phyloP scores from a whole-genome alignment of 352 stramenopile genomes.

The Pythium dissimile region DNA sequence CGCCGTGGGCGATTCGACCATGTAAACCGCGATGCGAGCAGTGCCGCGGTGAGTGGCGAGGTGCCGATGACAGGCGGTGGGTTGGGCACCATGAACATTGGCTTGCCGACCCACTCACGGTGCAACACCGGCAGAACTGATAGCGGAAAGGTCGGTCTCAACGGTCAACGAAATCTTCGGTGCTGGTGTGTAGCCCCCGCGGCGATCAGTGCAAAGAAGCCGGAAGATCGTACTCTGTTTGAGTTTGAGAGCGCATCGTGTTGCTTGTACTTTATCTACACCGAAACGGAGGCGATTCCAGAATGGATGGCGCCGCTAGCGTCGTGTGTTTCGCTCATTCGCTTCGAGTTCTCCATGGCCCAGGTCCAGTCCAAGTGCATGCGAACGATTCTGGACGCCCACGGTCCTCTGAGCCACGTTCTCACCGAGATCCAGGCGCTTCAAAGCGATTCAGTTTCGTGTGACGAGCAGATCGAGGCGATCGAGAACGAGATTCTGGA shows the following conservation, averaged over 20 bases:
- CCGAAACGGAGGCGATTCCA: slow-evolving; percentile 21
- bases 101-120: too few species aligned
- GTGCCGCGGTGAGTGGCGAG: neutral
- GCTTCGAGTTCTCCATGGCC: slow-evolving; percentile 35
- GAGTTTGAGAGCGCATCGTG: slow-evolving; percentile 47
- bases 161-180: slow-evolving; percentile 10
- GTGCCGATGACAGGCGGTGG: too few species aligned
- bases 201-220: neutral
- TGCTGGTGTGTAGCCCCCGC: slow-evolving; percentile 40
- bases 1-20: slow-evolving; percentile 38
- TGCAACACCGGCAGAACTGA: neutral
- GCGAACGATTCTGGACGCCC: slow-evolving; percentile 31
- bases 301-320: slow-evolving; percentile 39
- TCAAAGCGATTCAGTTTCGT: slow-evolving; percentile 39
- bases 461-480: slow-evolving; percentile 47
- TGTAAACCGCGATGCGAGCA: slow-evolving; percentile 47
- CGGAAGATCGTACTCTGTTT: slow-evolving; percentile 1
- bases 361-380: slow-evolving; percentile 33
- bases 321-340: slow-evolving; percentile 40
- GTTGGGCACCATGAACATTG: too few species aligned
- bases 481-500: slow-evolving; percentile 64
- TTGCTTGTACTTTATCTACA: slow-evolving; percentile 50
- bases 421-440: slow-evolving; percentile 52
- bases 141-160: neutral
- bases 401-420: slow-evolving; percentile 22